phyloP scores from a whole-genome alignment of 768 basidiomycete genomes.

The Boletus vinaceobasis region DNA sequence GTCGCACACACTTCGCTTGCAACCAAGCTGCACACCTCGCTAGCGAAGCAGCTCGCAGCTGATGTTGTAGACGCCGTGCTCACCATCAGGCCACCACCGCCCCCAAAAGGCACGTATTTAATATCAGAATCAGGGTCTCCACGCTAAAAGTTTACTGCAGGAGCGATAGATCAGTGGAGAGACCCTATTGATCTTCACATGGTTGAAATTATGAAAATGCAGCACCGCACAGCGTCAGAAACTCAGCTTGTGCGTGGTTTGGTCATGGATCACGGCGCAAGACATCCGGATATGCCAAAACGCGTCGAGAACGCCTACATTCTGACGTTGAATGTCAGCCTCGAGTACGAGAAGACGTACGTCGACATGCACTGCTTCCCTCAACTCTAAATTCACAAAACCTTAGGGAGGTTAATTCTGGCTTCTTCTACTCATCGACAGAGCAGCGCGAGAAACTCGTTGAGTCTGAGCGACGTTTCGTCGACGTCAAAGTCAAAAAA shows the following conservation, averaged over 20 bases:
- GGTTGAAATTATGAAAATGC: conserved; percentile 99
- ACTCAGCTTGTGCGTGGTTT: conserved; percentile 94
- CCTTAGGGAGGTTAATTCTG: conserved; percentile 93
- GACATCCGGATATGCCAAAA: conserved; percentile 99
- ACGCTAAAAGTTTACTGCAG: conserved; percentile 36
- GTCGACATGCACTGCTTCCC: conserved; percentile 33
- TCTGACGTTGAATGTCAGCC: conserved; percentile 91
- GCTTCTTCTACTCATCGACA: conserved; percentile 98
- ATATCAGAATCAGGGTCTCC: conserved; percentile 26
- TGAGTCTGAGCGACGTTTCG: conserved; percentile 92
- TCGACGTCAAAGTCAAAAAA: conserved; percentile 92
- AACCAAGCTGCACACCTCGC: conserved; percentile 79
- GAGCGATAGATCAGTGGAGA: conserved; percentile 62
- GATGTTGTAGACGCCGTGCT: conserved; percentile 95
- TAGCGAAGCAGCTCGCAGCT: conserved; percentile 86
- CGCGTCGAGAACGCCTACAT: conserved; percentile 95
- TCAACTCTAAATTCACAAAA: conserved; percentile 19
- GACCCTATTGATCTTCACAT: conserved; percentile 98
- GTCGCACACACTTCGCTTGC: conserved; percentile 94
- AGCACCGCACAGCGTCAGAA: conserved; percentile 96
- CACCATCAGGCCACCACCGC: conserved; percentile 72
- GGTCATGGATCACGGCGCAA: conserved; percentile 94
- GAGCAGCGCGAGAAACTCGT: conserved; percentile 99
- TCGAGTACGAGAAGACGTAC: conserved; percentile 99
- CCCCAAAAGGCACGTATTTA: conserved; percentile 49